A percentile compares a stretch with the other conserved stretches of the same genome.
These are phyloP conservation scores for Phytophthora aleatoria DNA, from an alignment of 352 stramenopile genomes.

Conservation along the genomic window DNA sequence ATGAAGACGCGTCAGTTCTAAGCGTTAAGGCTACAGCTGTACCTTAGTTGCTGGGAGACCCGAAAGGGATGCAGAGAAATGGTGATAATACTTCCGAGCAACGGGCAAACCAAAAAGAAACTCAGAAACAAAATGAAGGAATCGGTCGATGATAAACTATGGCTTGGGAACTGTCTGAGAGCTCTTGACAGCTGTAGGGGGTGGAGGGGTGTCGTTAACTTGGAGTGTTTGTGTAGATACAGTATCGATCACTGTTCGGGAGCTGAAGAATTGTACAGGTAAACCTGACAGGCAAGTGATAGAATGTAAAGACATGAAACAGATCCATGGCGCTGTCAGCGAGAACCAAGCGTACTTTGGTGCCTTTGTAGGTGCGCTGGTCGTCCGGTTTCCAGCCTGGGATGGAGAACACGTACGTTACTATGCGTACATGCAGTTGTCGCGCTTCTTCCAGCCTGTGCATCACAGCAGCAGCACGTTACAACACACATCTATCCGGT, in stretches of 20 bases:
- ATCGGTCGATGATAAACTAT: conserved; percentile 23
- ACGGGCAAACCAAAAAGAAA: background rate
- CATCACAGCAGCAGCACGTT: conserved; percentile 1
- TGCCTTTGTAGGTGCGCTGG: conserved; percentile 81
- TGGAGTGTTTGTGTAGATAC: conserved; percentile 6
- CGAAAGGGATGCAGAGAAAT: conserved; percentile 1
- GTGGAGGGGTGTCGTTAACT: conserved; percentile 2
- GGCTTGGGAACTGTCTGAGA: conserved; percentile 2
- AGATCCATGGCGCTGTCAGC: background rate
- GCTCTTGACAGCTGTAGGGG: background rate
- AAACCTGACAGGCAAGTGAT: conserved; percentile 41
- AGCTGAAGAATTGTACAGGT: conserved; percentile 54
- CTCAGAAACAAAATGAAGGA: conserved; percentile 36
- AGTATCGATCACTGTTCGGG: conserved; percentile 13
- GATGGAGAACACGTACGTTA: conserved; percentile 86
- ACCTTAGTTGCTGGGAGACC: background rate
- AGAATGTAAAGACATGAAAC: background rate
- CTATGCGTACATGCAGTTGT: conserved; percentile 62
- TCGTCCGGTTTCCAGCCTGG: conserved; percentile 65
- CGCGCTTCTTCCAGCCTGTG: conserved; percentile 72
- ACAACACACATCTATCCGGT: background rate
- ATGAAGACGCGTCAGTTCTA: conserved; percentile 85
- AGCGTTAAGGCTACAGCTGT: conserved; percentile 23
- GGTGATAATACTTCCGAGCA: conserved; percentile 12
- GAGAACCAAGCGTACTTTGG: conserved; percentile 55